These are phyloP conservation scores for Takashimella tepidaria DNA, from an alignment of 1,284 basidiomycete species.

Conservation along the genomic window DNA sequence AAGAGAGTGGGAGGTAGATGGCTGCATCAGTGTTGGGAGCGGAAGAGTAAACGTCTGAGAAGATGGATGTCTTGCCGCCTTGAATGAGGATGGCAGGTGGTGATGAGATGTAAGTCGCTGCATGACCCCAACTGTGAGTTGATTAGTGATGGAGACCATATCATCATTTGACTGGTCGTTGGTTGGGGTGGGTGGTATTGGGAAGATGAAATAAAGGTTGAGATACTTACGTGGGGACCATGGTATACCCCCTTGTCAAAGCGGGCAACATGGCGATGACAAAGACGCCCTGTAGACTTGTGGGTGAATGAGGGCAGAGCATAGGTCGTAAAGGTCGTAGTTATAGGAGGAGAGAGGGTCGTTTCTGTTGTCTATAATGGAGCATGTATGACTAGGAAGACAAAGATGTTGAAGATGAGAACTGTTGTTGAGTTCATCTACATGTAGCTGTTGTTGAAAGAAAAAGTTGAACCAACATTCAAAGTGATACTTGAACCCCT, in stretches of 20 bases:
- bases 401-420: no score
- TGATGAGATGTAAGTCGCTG: slow-evolving; percentile 55
- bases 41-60: slow-evolving; percentile 63
- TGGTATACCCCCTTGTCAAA: not conserved
- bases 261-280: not conserved
- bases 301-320: not conserved
- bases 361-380: no score
- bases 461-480: no score
- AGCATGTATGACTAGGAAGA: no score
- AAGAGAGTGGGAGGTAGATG: slow-evolving; percentile 61
- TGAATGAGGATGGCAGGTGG: slow-evolving; percentile 61
- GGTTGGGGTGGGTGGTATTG: no score
- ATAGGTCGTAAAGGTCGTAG: not conserved
- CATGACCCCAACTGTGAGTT: slow-evolving; percentile 70
- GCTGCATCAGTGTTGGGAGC: slow-evolving; percentile 68
- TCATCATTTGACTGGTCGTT: no score
- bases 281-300: not conserved
- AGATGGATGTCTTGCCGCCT: slow-evolving; percentile 67
- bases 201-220: not conserved
- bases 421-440: no score
- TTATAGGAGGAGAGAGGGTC: no score
- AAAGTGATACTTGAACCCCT: no score
- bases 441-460: no score
- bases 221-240: not conserved
- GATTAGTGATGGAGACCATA: not conserved